These are phyloP conservation scores for Peronospora tabacina DNA, from an alignment of 352 stramenopile genomes.

Conservation along the genomic window DNA sequence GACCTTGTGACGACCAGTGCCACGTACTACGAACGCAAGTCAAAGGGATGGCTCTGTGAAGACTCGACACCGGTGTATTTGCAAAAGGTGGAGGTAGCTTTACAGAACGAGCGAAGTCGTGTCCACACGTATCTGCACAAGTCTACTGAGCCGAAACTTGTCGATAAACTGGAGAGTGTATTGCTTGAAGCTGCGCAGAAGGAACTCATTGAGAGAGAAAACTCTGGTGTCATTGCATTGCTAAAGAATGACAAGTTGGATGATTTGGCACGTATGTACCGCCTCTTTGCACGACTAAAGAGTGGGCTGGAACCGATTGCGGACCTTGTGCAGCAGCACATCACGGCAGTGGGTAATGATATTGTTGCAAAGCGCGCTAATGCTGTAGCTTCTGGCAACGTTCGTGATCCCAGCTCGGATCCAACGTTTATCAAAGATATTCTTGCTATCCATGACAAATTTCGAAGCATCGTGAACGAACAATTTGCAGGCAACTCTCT, in stretches of 20 bases:
- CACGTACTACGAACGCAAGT: slow-evolving; percentile 94
- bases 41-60: slow-evolving; percentile 94
- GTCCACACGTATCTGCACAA: slow-evolving; percentile 96
- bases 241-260: slow-evolving; percentile 96
- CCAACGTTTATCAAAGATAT: slow-evolving; percentile 98
- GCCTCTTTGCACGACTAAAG: slow-evolving; percentile 93
- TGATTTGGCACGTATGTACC: slow-evolving; percentile 97
- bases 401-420: slow-evolving; percentile 89
- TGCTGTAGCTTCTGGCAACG: slow-evolving; percentile 87
- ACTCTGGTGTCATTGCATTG: slow-evolving; percentile 92
- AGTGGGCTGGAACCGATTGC: slow-evolving; percentile 96
- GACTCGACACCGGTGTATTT: slow-evolving; percentile 98
- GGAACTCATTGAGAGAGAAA: slow-evolving; percentile 97
- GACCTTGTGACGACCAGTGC: slow-evolving; percentile 90
- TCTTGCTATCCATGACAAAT: slow-evolving; percentile 96
- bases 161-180: slow-evolving; percentile 90
- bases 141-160: slow-evolving; percentile 93
- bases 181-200: slow-evolving; percentile 93
- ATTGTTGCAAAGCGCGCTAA: slow-evolving; percentile 83
- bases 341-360: slow-evolving; percentile 84
- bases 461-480: slow-evolving; percentile 93
- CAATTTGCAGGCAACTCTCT: slow-evolving; percentile 95
- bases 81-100: slow-evolving; percentile 88
- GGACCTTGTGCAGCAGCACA: slow-evolving; percentile 93
- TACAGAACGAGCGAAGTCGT: slow-evolving; percentile 74